Conservation (phyloP, 768 basidiomycete species). For the Rhodotorula paludigena region DNA sequence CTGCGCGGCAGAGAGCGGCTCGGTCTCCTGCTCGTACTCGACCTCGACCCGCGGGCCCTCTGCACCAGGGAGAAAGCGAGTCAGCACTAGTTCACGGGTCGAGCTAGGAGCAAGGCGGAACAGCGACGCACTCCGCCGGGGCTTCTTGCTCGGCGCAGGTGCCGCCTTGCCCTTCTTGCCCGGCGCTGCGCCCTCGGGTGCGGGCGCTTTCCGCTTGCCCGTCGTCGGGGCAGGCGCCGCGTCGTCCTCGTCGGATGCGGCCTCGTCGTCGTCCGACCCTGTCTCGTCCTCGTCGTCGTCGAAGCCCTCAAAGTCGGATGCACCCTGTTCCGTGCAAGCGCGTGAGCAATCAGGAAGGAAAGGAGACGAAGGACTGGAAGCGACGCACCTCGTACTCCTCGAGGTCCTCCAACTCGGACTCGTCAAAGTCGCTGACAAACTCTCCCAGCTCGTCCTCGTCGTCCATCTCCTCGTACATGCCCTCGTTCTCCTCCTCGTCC, state of each 20-base stretch:
- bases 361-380: not conserved
- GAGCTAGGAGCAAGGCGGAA: not conserved
- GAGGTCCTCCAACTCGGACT: conserved; percentile 56
- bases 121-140: conserved; percentile 41
- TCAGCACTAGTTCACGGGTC: not conserved
- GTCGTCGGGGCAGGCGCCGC: conserved; percentile 46
- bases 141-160: conserved; percentile 43
- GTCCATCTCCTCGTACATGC: conserved; percentile 43
- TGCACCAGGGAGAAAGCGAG: conserved; percentile 41
- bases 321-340: not conserved
- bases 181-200: conserved; percentile 39
- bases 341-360: not conserved
- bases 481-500: conserved; percentile 59
- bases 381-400: conserved; percentile 47
- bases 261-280: conserved; percentile 49
- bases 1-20: conserved; percentile 26
- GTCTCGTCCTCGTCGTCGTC: conserved; percentile 50
- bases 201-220: conserved; percentile 56
- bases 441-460: conserved; percentile 60
- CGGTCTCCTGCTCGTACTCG: conserved; percentile 92
- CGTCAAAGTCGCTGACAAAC: conserved; percentile 69
- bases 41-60: conserved; percentile 81
- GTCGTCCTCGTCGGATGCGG: conserved; percentile 51
- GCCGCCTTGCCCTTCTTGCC: conserved; percentile 56
- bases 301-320: conserved; percentile 43